A percentile compares a stretch with the other conserved stretches of the same genome.
These are phyloP conservation scores for Collybia mongolica DNA, from an alignment of 768 basidiomycete genomes.

Conservation along the genomic window DNA sequence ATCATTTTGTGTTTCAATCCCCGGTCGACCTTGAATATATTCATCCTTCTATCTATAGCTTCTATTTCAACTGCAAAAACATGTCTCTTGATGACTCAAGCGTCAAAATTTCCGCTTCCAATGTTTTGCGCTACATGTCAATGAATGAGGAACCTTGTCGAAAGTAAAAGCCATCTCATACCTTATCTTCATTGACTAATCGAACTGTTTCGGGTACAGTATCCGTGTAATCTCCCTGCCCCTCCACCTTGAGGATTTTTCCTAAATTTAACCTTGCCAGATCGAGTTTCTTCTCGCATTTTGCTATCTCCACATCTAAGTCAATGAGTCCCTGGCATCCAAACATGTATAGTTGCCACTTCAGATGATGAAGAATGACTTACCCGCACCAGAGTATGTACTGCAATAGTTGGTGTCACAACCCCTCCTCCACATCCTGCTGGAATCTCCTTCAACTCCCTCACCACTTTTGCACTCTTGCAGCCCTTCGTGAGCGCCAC, in stretches of 20 bases:
- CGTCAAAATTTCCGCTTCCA: slow-evolving; percentile 79
- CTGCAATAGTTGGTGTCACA: slow-evolving; percentile 70
- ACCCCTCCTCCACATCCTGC: slow-evolving; percentile 85
- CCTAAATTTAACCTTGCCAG: slow-evolving; percentile 66
- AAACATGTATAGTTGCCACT: neutral
- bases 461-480: slow-evolving; percentile 70
- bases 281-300: slow-evolving; percentile 87
- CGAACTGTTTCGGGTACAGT: slow-evolving; percentile 82
- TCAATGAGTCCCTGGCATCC: slow-evolving; percentile 79
- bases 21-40: too few species aligned
- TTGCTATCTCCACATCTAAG: slow-evolving; percentile 82
- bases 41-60: too few species aligned
- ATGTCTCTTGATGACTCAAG: slow-evolving; percentile 70
- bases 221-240: slow-evolving; percentile 73
- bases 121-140: slow-evolving; percentile 59
- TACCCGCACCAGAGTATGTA: slow-evolving; percentile 86
- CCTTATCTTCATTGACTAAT: slow-evolving; percentile 78
- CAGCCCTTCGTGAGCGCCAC: slow-evolving; percentile 85
- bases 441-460: slow-evolving; percentile 67
- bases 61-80: slow-evolving; percentile 62
- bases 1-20: too few species aligned
- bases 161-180: slow-evolving; percentile 28
- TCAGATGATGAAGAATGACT: slow-evolving; percentile 15
- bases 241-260: slow-evolving; percentile 73
- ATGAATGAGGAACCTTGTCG: slow-evolving; percentile 2